Base-by-base conservation (phyloP, 2,329 filamentous ascomycete genomes). In the Penicillium fuscoglaucum region DNA sequence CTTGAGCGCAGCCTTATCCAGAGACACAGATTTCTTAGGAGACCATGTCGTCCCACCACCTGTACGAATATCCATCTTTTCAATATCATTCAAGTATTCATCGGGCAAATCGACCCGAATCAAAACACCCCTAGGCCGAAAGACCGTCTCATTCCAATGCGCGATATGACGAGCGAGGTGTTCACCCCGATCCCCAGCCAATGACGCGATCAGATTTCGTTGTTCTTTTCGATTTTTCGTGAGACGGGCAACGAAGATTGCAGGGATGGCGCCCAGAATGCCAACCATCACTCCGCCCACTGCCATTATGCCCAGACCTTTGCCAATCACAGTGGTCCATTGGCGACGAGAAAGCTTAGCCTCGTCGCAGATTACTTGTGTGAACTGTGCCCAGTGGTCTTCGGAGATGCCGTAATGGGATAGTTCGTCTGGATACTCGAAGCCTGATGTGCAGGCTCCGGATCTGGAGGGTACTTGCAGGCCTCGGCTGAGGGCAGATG, bases 201-300 rank as follows among this genome's bases (percentile, higher is more conserved):
- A 58, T 0, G 69, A 64, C 3, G 55, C 52, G 4, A 65, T 63
- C 13, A 74, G 43, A 54, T 74, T 74, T 17, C 58, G 58, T 51
- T 62, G 60, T 44, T 74, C 70, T 15, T 65, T 65, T 12, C 59
- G 57, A 19, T 58, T 63, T 10, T 61, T 62, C 13, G 61, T 58
- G 44, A 60, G 60, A 9, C 62, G 62, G 6, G 65, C 61, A 5
- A 71, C 61, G 8, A 70, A 61, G 0, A 68, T 47, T 0, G 69
- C 72, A 0, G 72, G 72, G 28, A 74, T 61, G 1, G 69, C 62
- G 1, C 68, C 66, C 1, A 73, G 52, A n/a, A 70, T 47, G 2
- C 72, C 71, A 6, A 73, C 35, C 64, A 74, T 71, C 17, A 74
- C 39, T 0, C 70, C 70, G 1, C 69, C 70, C 8, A 74, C 60